A percentile compares a stretch with the other conserved stretches of the same genome.
These are phyloP conservation scores for Argentina anserina DNA, from an alignment of 306 rosid species.

Conservation along the genomic window DNA sequence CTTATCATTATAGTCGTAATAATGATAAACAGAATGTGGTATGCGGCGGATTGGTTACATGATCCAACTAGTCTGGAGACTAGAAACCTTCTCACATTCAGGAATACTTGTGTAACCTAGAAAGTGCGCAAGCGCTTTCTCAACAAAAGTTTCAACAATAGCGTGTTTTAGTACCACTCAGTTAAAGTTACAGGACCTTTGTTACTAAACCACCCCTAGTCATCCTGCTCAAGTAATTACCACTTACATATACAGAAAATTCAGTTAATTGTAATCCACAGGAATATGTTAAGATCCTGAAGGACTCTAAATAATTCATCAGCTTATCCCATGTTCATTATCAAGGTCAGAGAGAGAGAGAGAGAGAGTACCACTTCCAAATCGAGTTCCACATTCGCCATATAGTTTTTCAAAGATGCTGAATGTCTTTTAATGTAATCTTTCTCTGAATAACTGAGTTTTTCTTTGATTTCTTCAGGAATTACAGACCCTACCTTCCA, in stretches of 20 bases:
- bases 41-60: neutral
- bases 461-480: conserved; percentile 73
- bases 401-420: conserved; percentile 54
- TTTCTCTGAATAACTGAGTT: conserved; percentile 64
- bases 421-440: conserved; percentile 76
- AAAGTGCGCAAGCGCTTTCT: conserved; percentile 4
- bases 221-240: neutral
- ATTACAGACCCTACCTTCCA: conserved; percentile 81
- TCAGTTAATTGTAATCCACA: neutral
- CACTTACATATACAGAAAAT: neutral
- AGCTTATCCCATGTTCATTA: neutral
- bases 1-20: neutral
- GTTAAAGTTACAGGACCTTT: neutral
- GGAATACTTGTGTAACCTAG: neutral
- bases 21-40: neutral
- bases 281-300: neutral
- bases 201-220: neutral
- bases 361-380: conserved; percentile 72
- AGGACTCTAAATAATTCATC: neutral
- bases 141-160: neutral
- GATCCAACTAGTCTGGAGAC: neutral
- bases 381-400: conserved; percentile 58
- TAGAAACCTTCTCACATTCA: neutral
- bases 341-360: conserved; percentile 4
- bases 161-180: neutral